These are phyloP conservation scores for Nasturtium officinale DNA, from an alignment of 345 rosid species.

Conservation along the genomic window DNA sequence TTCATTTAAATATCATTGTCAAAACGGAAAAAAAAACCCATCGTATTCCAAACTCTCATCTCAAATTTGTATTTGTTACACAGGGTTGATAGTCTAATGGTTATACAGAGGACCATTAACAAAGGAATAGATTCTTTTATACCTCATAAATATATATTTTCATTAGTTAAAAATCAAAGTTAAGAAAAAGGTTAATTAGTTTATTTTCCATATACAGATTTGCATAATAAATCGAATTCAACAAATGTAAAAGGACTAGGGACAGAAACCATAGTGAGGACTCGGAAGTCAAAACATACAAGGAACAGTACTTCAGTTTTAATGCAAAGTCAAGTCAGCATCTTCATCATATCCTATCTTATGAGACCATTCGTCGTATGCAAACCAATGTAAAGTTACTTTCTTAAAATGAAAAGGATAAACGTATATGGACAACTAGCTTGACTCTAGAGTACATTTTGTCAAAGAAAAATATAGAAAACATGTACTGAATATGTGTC, in stretches of 20 bases:
- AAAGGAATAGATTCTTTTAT: too few species aligned
- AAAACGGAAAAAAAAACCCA: background rate
- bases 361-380: conserved; percentile 1
- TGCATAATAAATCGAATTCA: background rate
- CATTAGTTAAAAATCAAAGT: too few species aligned
- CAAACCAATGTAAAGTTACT: conserved; percentile 14
- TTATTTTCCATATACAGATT: background rate
- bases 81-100: too few species aligned
- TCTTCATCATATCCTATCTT: conserved; percentile 7
- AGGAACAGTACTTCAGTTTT: background rate
- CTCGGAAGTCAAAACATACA: background rate
- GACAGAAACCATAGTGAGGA: background rate
- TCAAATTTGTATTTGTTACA: background rate
- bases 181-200: too few species aligned
- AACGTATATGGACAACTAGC: background rate
- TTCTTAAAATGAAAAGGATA: background rate
- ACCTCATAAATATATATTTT: too few species aligned
- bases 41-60: background rate
- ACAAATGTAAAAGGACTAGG: background rate
- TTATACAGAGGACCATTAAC: too few species aligned
- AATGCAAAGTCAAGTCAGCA: conserved; percentile 13
- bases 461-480: background rate
- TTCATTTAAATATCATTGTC: background rate
- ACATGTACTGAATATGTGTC: background rate
- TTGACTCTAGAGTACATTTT: background rate